Evolutionary conservation across 2,329 filamentous ascomycete species (phyloP).

Genomic region (Ambrosiella beaveri): DNA sequence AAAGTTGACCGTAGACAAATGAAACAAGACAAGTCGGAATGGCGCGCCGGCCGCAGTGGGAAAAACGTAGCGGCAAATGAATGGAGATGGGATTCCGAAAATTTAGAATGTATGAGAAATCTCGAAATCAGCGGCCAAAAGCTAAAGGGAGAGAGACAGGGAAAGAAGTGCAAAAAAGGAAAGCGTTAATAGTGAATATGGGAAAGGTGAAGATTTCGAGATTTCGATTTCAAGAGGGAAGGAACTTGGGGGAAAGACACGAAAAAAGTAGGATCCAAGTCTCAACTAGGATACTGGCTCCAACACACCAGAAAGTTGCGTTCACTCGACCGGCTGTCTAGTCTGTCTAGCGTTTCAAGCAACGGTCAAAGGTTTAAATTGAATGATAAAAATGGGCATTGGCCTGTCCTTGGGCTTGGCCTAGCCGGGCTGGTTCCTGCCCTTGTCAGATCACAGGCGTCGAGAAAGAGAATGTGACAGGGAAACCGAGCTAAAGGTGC

Average conservation of each 20-base stretch:
- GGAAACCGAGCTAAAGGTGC: not conserved
- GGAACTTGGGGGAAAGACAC: conserved; percentile 4
- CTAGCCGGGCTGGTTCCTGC: not conserved
- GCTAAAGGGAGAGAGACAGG: not conserved
- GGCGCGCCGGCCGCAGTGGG: not conserved
- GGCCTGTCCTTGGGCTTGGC: not conserved
- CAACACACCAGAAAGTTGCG: not conserved
- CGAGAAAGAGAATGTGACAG: not conserved
- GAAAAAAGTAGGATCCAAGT: not conserved
- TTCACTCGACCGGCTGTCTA: not conserved
- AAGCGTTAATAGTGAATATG: not conserved
- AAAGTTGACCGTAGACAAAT: not conserved
- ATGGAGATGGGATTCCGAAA: not conserved
- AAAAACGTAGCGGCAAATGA: not conserved
- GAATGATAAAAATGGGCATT: not conserved
- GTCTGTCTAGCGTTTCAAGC: not conserved
- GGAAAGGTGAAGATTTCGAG: conserved; percentile 5
- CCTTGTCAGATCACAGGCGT: not conserved
- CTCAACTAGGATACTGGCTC: not conserved
- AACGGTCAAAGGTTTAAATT: not conserved
- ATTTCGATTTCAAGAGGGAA: conserved; percentile 2
- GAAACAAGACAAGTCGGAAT: not conserved
- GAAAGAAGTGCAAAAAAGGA: not conserved
- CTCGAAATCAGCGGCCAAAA: not conserved
- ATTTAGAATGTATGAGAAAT: not conserved